A percentile compares a stretch with the other conserved stretches of the same genome.
phyloP scores from a whole-genome alignment of 495 filamentous ascomycete genomes.

The Penicillium parvum region DNA sequence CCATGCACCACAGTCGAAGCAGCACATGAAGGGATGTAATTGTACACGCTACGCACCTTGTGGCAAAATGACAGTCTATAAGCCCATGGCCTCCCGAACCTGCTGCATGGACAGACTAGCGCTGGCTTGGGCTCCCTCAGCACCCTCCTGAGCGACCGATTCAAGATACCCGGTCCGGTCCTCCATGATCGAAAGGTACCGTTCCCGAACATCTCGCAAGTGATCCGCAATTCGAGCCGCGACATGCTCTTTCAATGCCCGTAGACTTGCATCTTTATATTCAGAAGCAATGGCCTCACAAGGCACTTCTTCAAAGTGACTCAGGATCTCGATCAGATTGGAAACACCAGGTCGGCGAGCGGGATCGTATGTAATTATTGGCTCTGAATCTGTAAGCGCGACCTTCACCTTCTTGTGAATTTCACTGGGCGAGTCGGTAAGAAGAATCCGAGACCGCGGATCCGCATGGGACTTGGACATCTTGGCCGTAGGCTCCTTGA shows the following conservation, averaged over 20 bases:
- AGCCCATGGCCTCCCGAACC: slow-evolving; percentile 60
- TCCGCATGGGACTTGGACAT: slow-evolving; percentile 88
- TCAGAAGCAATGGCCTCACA: slow-evolving; percentile 54
- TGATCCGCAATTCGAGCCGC: slow-evolving; percentile 48
- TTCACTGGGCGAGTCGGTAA: slow-evolving; percentile 60
- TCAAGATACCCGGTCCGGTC: slow-evolving; percentile 52
- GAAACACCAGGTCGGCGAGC: slow-evolving; percentile 69
- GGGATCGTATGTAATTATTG: slow-evolving; percentile 67
- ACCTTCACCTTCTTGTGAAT: slow-evolving; percentile 63
- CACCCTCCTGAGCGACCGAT: slow-evolving; percentile 56
- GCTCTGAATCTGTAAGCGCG: slow-evolving; percentile 72
- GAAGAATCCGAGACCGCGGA: slow-evolving; percentile 68
- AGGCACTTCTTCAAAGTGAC: slow-evolving; percentile 53
- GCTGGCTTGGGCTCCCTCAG: slow-evolving; percentile 54
- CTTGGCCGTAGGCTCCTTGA: slow-evolving; percentile 68
- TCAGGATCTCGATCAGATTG: slow-evolving; percentile 75
- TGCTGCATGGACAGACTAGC: slow-evolving; percentile 63
- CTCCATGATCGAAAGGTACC: slow-evolving; percentile 51
- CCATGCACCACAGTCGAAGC: no score
- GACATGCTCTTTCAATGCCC: slow-evolving; percentile 62
- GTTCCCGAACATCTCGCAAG: slow-evolving; percentile 56
- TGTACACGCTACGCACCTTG: no score
- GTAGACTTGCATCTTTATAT: slow-evolving; percentile 48
- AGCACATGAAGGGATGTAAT: no score
- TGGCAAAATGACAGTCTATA: slow-evolving; percentile 43